These are phyloP conservation scores for Paramecium pentaurelia DNA, from an alignment of 73 alveolate species.

Conservation along the genomic window DNA sequence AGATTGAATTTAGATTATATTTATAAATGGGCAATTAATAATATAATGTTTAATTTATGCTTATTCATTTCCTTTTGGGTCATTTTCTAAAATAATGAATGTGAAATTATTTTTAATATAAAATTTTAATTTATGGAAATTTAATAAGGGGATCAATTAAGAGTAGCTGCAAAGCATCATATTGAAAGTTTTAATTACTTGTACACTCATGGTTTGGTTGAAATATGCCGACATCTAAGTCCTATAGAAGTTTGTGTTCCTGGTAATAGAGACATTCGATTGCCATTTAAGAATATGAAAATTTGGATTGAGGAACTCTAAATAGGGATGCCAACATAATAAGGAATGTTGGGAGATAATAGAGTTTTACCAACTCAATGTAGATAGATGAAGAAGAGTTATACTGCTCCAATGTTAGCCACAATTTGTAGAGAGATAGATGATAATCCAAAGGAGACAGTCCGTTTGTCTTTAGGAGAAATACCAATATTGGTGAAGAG, in stretches of 20 bases:
- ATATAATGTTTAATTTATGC: slow-evolving; percentile 21
- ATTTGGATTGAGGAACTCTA: slow-evolving; percentile 87
- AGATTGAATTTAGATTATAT: slow-evolving; percentile 36
- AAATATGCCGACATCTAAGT: slow-evolving; percentile 84
- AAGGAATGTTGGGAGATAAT: slow-evolving; percentile 71
- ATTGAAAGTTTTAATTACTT: slow-evolving; percentile 95
- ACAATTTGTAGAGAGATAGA: slow-evolving; percentile 91
- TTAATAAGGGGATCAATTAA: slow-evolving; percentile 35
- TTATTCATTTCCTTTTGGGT: not conserved
- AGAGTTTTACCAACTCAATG: slow-evolving; percentile 93
- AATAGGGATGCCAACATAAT: slow-evolving; percentile 68
- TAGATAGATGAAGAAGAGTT: slow-evolving; percentile 86
- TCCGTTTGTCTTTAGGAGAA: slow-evolving; percentile 91
- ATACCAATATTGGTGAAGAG: slow-evolving; percentile 96
- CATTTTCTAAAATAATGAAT: not conserved
- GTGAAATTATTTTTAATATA: not conserved
- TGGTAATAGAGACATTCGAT: slow-evolving; percentile 65
- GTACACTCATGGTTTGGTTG: slow-evolving; percentile 81
- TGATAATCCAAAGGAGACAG: slow-evolving; percentile 78
- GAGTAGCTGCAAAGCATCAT: slow-evolving; percentile 69
- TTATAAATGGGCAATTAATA: not conserved
- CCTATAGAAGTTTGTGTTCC: slow-evolving; percentile 88
- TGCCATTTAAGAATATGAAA: slow-evolving; percentile 83
- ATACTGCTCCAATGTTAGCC: slow-evolving; percentile 95
- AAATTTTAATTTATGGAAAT: slow-evolving; percentile 6